A percentile compares a stretch with the other conserved stretches of the same genome.
These are phyloP conservation scores for Fusarium sacchari DNA, from an alignment of 2,329 filamentous ascomycete species.

Conservation along the genomic window DNA sequence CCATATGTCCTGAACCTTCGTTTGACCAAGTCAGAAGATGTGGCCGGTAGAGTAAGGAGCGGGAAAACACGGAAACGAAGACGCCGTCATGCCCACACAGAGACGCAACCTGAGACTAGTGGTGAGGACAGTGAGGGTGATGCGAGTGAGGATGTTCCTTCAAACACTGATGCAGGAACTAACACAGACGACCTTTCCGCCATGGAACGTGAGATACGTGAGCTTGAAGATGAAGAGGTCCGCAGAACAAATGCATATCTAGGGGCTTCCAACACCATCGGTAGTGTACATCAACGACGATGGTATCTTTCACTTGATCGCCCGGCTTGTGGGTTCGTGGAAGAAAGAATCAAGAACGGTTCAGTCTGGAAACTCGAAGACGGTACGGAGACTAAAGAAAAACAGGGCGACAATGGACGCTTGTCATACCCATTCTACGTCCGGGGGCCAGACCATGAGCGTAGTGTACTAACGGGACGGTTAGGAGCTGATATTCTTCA, in stretches of 20 bases:
- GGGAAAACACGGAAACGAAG: constrained; percentile 14
- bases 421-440: constrained; percentile 70
- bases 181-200: constrained; percentile 42
- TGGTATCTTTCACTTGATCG: constrained; percentile 75
- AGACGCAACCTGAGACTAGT: constrained; percentile 39
- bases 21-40: constrained; percentile 58
- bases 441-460: constrained; percentile 67
- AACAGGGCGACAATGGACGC: constrained; percentile 22
- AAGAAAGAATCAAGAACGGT: constrained; percentile 41
- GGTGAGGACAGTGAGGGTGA: constrained; percentile 29
- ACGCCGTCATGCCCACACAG: background rate
- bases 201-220: constrained; percentile 54
- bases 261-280: constrained; percentile 72
- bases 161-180: constrained; percentile 21
- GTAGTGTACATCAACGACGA: constrained; percentile 72
- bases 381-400: background rate
- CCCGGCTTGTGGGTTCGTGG: constrained; percentile 65
- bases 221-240: constrained; percentile 63
- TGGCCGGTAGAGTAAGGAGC: constrained; percentile 44
- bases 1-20: constrained; percentile 66
- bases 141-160: constrained; percentile 32
- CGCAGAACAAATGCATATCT: constrained; percentile 72
- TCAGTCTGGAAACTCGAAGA: constrained; percentile 16
- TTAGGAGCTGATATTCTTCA: constrained; percentile 66
- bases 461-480: constrained; percentile 74